phyloP scores from a whole-genome alignment of 805 yeast genomes.

The Yarrowia sp. region DNA sequence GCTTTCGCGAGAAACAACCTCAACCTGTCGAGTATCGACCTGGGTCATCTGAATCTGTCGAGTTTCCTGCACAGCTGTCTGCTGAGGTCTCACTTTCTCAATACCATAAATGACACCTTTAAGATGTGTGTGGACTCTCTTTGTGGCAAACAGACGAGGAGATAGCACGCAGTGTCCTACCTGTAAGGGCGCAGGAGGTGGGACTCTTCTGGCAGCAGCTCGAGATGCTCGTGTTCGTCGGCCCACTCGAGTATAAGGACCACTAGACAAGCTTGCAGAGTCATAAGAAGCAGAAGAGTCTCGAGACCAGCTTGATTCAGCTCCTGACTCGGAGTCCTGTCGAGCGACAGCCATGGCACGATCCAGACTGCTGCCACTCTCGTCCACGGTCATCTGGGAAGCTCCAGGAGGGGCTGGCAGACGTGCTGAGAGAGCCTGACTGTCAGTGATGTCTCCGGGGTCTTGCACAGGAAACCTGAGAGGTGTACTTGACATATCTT shows the following conservation, averaged over 20 bases:
- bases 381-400: not conserved
- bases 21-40: not conserved
- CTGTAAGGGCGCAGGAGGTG: not conserved
- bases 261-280: not conserved
- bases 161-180: not conserved
- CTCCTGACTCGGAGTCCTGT: not conserved
- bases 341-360: not conserved
- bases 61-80: not conserved
- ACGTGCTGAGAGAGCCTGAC: not conserved
- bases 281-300: constrained; percentile 1
- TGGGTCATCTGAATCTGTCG: constrained; percentile 2
- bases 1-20: too few relatives aligned
- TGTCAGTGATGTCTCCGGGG: not conserved
- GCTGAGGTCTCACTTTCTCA: not conserved
- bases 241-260: not conserved
- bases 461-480: not conserved
- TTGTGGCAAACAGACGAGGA: not conserved
- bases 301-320: not conserved
- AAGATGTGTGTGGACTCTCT: not conserved
- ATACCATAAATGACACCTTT: not conserved
- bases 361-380: not conserved
- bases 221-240: constrained; percentile 5
- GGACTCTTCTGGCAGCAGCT: not conserved
- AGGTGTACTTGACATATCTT: not conserved
- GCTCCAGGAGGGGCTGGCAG: not conserved